Evolutionary conservation across 179 eudicot genomes (phyloP).

Genomic region (Amaranthus tricolor): DNA sequence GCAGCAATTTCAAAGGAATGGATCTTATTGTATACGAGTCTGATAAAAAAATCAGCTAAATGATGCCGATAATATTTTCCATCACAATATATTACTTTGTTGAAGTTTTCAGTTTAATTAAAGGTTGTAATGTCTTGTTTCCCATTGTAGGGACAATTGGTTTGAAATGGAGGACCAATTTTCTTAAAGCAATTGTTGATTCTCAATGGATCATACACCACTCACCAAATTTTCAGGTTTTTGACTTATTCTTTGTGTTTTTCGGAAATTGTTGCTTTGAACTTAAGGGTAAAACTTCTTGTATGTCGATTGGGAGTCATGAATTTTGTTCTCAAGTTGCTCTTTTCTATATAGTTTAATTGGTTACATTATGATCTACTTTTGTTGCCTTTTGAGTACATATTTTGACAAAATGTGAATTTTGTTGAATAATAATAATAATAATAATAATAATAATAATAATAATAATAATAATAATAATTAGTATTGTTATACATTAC

Average conservation of each 20-base stretch:
- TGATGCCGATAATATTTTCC: no score
- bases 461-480: no score
- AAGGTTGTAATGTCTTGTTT: neutral
- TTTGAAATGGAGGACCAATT: neutral
- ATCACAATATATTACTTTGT: no score
- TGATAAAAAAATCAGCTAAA: no score
- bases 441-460: no score
- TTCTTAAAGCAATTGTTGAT: neutral
- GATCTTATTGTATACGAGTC: no score
- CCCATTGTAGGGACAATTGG: slow-evolving; percentile 14
- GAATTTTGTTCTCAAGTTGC: neutral
- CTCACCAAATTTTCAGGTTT: neutral
- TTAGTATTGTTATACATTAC: no score
- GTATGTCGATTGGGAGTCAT: neutral
- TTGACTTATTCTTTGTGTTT: slow-evolving; percentile 1
- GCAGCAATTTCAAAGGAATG: no score
- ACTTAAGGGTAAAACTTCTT: neutral
- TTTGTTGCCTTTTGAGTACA: no score
- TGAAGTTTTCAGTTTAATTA: neutral
- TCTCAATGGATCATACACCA: neutral
- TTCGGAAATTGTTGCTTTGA: slow-evolving; percentile 10
- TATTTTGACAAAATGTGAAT: no score
- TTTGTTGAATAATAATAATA: no score
- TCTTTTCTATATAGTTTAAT: neutral
- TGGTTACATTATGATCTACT: no score